These are phyloP conservation scores for Dianthus caryophyllus DNA, from an alignment of 148 eudicot genomes.

Conservation along the genomic window DNA sequence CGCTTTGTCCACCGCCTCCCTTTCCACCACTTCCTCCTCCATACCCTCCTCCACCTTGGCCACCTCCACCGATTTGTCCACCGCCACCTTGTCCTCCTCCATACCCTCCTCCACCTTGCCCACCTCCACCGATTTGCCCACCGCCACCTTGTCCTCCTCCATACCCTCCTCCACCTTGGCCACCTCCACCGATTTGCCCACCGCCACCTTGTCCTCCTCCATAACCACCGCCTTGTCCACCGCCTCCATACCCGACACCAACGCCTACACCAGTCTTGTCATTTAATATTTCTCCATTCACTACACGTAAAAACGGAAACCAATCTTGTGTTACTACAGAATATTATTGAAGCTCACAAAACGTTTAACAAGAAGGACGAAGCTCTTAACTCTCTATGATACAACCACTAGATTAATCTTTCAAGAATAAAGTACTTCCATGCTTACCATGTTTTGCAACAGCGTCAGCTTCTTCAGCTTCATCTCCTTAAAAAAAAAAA, in stretches of 20 bases:
- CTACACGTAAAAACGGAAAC: constrained; percentile 1
- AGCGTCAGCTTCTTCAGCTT: constrained; percentile 12
- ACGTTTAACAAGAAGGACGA: neutral
- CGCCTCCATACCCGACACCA: neutral
- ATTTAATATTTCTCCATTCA: neutral
- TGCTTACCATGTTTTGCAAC: neutral
- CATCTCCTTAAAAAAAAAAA: neutral
- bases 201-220: too few relatives aligned
- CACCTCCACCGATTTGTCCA: too few relatives aligned
- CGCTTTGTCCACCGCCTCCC: neutral
- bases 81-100: too few relatives aligned
- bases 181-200: too few relatives aligned
- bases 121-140: too few relatives aligned
- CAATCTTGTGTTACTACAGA: neutral
- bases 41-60: too few relatives aligned
- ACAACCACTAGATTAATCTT: too few relatives aligned
- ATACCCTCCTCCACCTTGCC: too few relatives aligned
- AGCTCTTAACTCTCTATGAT: neutral
- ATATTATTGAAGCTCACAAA: neutral
- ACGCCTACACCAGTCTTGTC: neutral
- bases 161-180: too few relatives aligned
- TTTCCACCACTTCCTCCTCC: neutral
- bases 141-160: too few relatives aligned
- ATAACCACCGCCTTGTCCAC: too few relatives aligned
- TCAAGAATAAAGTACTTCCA: neutral